Conservation (phyloP, 345 rosid genomes). For the Sapria himalayana region DNA sequence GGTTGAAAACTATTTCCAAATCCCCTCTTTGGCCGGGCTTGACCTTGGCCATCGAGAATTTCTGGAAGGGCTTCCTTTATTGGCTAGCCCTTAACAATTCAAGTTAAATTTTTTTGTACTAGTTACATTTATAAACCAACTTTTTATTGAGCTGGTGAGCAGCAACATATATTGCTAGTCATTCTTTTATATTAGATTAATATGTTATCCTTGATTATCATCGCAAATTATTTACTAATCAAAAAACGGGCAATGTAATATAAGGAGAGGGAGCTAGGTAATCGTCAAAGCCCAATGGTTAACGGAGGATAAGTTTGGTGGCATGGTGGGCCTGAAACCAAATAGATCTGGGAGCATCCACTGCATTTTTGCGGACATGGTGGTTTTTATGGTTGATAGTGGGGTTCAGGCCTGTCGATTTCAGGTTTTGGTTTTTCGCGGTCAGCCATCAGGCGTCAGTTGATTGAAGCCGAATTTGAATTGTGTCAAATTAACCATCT, state of each 20-base stretch:
- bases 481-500: not conserved
- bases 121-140: too few relatives aligned
- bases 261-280: too few relatives aligned
- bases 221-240: too few relatives aligned
- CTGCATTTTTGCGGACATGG: constrained; percentile 63
- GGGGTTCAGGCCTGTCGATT: constrained; percentile 69
- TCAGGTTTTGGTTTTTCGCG: constrained; percentile 24
- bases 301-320: too few relatives aligned
- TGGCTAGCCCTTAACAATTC: constrained; percentile 12
- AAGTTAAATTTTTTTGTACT: not conserved
- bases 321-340: too few relatives aligned
- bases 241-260: too few relatives aligned
- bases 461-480: not conserved
- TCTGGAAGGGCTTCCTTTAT: constrained; percentile 23
- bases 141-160: too few relatives aligned
- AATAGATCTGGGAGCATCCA: too few relatives aligned
- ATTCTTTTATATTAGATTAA: too few relatives aligned
- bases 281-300: too few relatives aligned
- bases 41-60: constrained; percentile 21
- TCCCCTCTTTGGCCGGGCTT: constrained; percentile 22
- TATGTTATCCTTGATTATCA: too few relatives aligned
- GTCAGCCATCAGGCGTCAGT: not conserved
- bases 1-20: constrained; percentile 30
- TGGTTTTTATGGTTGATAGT: constrained; percentile 32
- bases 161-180: too few relatives aligned